phyloP scores from a whole-genome alignment of 352 stramenopile genomes.

The Phytophthora chlamydospora region DNA sequence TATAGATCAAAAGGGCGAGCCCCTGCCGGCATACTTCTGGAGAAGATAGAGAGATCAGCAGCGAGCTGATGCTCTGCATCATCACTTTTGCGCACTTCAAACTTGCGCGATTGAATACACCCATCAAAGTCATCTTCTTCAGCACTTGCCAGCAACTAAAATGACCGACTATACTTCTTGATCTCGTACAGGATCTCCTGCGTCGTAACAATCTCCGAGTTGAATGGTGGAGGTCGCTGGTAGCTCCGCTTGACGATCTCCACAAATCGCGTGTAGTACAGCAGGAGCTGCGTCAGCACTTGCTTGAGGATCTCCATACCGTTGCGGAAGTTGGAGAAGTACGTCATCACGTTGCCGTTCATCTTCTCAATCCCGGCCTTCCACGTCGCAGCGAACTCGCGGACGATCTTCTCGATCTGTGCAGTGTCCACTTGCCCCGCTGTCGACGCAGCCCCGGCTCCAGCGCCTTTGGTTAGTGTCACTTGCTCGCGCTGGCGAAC shows the following conservation, averaged over 20 bases:
- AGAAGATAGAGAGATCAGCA: constrained; percentile 26
- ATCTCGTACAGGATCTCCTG: constrained; percentile 98
- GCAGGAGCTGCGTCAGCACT: constrained; percentile 96
- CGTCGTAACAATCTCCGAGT: constrained; percentile 95
- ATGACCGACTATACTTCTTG: constrained; percentile 96
- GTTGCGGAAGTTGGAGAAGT: constrained; percentile 98
- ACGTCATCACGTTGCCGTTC: constrained; percentile 97
- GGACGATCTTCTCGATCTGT: constrained; percentile 94
- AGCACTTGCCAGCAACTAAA: constrained; percentile 54
- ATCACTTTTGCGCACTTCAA: constrained; percentile 7
- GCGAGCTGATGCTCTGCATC: constrained; percentile 16
- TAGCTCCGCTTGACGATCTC: constrained; percentile 96
- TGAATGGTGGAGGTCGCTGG: constrained; percentile 81
- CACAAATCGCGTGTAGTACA: constrained; percentile 99
- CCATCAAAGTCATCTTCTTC: constrained; percentile 12
- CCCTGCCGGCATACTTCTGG: neutral
- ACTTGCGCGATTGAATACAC: constrained; percentile 26
- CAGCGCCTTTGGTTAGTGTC: constrained; percentile 45
- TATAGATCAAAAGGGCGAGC: constrained; percentile 18
- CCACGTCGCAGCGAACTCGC: constrained; percentile 96
- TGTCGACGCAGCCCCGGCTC: constrained; percentile 19
- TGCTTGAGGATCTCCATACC: constrained; percentile 99
- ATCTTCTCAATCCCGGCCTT: constrained; percentile 97
- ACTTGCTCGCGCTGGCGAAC: constrained; percentile 94
- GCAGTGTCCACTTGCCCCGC: constrained; percentile 78